These are phyloP conservation scores for Oryza glaberrima DNA, from an alignment of 176 grass and related monocot species.

Conservation along the genomic window DNA sequence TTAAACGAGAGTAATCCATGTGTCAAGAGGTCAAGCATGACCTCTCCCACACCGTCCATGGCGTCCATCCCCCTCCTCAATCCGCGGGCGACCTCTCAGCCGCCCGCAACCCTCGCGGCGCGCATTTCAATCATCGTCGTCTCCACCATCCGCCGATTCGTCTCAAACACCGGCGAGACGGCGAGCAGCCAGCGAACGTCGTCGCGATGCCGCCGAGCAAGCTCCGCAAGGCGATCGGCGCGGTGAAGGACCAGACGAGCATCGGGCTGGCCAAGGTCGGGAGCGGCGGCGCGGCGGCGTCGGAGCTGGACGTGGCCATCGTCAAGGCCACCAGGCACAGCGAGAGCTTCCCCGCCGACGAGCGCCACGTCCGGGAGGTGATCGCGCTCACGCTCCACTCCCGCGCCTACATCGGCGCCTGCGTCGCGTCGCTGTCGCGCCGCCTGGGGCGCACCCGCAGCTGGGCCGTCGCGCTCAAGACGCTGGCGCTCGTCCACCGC, in stretches of 20 bases:
- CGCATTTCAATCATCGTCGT: constrained; percentile 27
- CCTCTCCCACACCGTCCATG: constrained; percentile 31
- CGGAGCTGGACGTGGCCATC: constrained; percentile 85
- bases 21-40: not conserved
- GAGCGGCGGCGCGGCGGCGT: constrained; percentile 42
- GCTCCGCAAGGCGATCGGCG: constrained; percentile 75
- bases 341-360: constrained; percentile 78
- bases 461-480: constrained; percentile 92
- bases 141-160: not conserved
- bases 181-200: not conserved
- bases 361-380: constrained; percentile 81
- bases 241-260: constrained; percentile 94
- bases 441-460: constrained; percentile 64
- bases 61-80: not conserved
- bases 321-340: constrained; percentile 82
- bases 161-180: constrained; percentile 1
- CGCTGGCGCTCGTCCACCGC: constrained; percentile 77
- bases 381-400: constrained; percentile 66
- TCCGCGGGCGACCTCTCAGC: constrained; percentile 35
- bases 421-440: constrained; percentile 62
- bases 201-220: constrained; percentile 66
- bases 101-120: constrained; percentile 35
- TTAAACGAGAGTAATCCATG: not conserved
- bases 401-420: constrained; percentile 49
- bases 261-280: constrained; percentile 78